Base-by-base conservation (phyloP, 2,329 filamentous ascomycete genomes). In the Talaromyces amestolkiae region DNA sequence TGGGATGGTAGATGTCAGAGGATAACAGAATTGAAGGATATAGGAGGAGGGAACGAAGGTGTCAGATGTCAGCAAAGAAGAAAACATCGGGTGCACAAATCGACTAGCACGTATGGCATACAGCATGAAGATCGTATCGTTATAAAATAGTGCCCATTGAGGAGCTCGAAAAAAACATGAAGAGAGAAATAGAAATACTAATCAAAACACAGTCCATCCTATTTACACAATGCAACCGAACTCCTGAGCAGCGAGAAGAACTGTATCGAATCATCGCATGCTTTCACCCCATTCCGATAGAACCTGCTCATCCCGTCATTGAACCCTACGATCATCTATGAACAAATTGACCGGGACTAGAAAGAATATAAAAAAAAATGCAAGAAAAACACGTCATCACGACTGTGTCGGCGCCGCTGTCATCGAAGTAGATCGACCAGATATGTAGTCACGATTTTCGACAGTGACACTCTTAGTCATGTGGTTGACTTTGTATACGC, bases 401-500 rank as follows among this genome's bases (percentile, higher is more conserved):
- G 60, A 66, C 45, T 66, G 64, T n/a, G 64, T 62, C 3, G 64
- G 37, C 31, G 49, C 49, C n/a, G 58, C 13, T 22, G 51, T 43
- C 8, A 35, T 43, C 11, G 45, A 35, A 24, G 22, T 47, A 24
- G 61, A 64, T 19, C 74, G 75, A 56, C 74, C 71, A 17, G 69
- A 74, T 70, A 91, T 91, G 75, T 89, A 95, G 79, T 95, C 91
- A 70, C 83, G 84, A 79, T 95, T 95, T 79, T 95, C 91, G 68
- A 95, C 92, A 62, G 91, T 93, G 24, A 95, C 91, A 78, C 91
- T 93, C 86, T 94, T 95, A 67, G 91, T 95, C 88, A 98, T 99
- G 79, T 99, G 94, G 80, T 96, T 98, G 77, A 99, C 95, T 84
- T 99, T 99, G 84, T 99, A 99, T 64, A 99, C 95, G 71, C 96